Evolutionary conservation across 495 filamentous ascomycete genomes (phyloP).

Genomic region (Cercophora samala): DNA sequence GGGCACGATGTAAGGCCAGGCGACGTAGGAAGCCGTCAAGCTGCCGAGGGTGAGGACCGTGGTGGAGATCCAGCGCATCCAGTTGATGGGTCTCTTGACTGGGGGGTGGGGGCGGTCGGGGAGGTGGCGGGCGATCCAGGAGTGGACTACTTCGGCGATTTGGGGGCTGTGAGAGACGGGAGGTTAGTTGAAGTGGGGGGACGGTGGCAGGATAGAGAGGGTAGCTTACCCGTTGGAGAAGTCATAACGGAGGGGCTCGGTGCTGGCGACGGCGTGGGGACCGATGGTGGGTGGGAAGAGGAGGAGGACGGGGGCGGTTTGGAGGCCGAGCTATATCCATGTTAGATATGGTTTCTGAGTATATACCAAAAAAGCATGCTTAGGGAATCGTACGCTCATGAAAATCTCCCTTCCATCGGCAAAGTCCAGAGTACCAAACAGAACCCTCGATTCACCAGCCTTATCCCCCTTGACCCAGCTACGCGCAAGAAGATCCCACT

Average conservation of each 20-base stretch:
- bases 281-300: slow-evolving; percentile 85
- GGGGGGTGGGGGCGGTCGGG: slow-evolving; percentile 68
- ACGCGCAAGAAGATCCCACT: slow-evolving; percentile 84
- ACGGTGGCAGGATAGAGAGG: not conserved
- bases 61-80: slow-evolving; percentile 64
- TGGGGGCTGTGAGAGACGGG: slow-evolving; percentile 52
- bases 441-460: slow-evolving; percentile 62
- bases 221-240: slow-evolving; percentile 70
- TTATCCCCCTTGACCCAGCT: slow-evolving; percentile 86
- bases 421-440: slow-evolving; percentile 90
- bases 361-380: not conserved
- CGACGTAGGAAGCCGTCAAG: slow-evolving; percentile 65
- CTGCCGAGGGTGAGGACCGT: slow-evolving; percentile 64
- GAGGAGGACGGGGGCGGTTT: slow-evolving; percentile 88
- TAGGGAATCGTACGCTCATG: slow-evolving; percentile 63
- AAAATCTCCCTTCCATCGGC: slow-evolving; percentile 79
- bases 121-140: slow-evolving; percentile 75
- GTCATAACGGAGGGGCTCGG: slow-evolving; percentile 75
- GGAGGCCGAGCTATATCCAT: slow-evolving; percentile 69
- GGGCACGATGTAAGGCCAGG: slow-evolving; percentile 81
- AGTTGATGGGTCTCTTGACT: slow-evolving; percentile 84
- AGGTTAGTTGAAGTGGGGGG: not conserved
- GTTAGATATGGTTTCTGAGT: not conserved
- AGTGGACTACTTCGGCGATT: slow-evolving; percentile 71
- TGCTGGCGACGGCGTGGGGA: slow-evolving; percentile 68